Percentiles rank a stretch among this genome's conserved stretches.
Conservation (phyloP, 2,329 filamentous ascomycete species). For the Xylariales sp. region DNA sequence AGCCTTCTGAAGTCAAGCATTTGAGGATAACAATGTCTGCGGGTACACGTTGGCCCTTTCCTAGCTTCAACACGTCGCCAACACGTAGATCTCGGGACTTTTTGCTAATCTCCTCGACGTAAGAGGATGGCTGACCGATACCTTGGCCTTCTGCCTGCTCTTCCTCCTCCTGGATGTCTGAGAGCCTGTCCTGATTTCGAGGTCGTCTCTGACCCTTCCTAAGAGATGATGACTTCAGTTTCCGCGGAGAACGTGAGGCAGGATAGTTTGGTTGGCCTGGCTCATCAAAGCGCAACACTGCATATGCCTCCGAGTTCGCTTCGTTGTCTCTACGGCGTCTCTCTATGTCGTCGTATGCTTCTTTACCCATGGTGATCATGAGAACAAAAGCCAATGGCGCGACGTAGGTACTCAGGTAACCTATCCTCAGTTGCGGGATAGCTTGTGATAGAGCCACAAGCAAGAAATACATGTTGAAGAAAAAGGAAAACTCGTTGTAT, state of each 20-base stretch:
- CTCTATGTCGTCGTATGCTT: constrained; percentile 89
- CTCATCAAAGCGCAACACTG: constrained; percentile 67
- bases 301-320: constrained; percentile 88
- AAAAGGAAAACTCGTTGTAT: constrained; percentile 99
- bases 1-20: constrained; percentile 59
- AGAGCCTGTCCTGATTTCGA: constrained; percentile 40
- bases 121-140: constrained; percentile 37
- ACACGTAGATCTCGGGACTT: constrained; percentile 87
- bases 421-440: constrained; percentile 83
- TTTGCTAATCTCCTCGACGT: constrained; percentile 64
- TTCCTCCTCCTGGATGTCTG: constrained; percentile 68
- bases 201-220: constrained; percentile 34
- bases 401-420: constrained; percentile 91
- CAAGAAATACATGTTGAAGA: constrained; percentile 99
- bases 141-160: constrained; percentile 44
- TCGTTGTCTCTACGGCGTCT: constrained; percentile 83
- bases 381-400: constrained; percentile 90
- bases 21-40: constrained; percentile 93
- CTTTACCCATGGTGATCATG: constrained; percentile 87
- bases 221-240: constrained; percentile 41
- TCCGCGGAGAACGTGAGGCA: constrained; percentile 33
- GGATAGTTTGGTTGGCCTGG: constrained; percentile 31
- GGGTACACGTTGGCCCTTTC: constrained; percentile 87
- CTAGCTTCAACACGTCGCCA: constrained; percentile 89
- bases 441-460: constrained; percentile 91